Base-by-base conservation (phyloP, 1,139 yeast species). In the Candida sp. region DNA sequence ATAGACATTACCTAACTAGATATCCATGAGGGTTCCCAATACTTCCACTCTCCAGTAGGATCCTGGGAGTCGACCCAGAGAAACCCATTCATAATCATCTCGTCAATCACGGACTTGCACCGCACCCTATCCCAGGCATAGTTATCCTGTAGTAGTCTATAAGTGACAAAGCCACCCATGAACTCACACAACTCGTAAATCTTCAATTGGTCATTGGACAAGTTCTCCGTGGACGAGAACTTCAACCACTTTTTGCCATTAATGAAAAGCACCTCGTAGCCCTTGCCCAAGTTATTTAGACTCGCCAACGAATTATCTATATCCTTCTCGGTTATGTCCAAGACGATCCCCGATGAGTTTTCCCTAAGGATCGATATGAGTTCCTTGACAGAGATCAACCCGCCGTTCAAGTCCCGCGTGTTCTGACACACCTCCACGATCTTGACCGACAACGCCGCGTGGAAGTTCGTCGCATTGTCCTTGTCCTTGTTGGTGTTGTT, bases 1-100 rank as follows among this genome's bases (percentile, higher is more conserved):
- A 49, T 12, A 28, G 38, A 26, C n/a, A 5, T 26, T 25, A 38
- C 22, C 51, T 54, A 63, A 46, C 53, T 54, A 27, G 66, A 63
- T 42, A 71, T 73, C 78, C 78, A 76, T 7, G 78, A 75, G 3
- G 78, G 83, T 55, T 71, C 82, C 96, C 96, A 90, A 63, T 80
- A 90, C 58, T 77, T 80, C 30, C 68, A 67, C 56, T 84, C 91
- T 0, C 70, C 71, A 22, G 57, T 57, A 0, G 54, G 56, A 8
- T 80, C 84, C 59, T 83, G 89, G 27, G 48, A 46, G 63, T 92
- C 98, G 1, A 91, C 73, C 98, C 98, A 92, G 27, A 92, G 71
- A 46, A 90, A 74, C 8, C 98, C 97, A 47, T 80, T 81, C 63
- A 88, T 77, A 3, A 91, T 87, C 90, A 92, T 86, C 52, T 89